phyloP scores from a whole-genome alignment of 805 yeast genomes.

The Kodamaea hsintzibuensis region DNA sequence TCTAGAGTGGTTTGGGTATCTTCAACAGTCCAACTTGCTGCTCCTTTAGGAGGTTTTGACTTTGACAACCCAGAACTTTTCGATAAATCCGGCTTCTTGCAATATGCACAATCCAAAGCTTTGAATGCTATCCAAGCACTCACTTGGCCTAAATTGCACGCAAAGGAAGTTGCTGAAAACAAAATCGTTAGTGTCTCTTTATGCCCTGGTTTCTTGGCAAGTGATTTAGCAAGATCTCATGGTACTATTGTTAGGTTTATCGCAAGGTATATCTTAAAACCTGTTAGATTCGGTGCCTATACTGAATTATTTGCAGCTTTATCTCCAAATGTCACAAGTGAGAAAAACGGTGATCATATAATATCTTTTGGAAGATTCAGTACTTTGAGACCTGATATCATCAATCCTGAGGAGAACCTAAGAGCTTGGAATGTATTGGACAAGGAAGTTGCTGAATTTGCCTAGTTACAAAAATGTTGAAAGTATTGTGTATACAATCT shows the following conservation, averaged over 20 bases:
- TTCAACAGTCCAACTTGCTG: constrained; percentile 35
- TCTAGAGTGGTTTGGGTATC: constrained; percentile 49
- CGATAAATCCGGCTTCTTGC: constrained; percentile 17
- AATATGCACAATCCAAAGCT: constrained; percentile 48
- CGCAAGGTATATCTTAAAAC: constrained; percentile 12
- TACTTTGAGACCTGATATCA: constrained; percentile 36
- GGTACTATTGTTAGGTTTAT: constrained; percentile 7
- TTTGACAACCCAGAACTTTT: constrained; percentile 23
- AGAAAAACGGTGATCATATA: constrained; percentile 35
- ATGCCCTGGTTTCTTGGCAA: constrained; percentile 43
- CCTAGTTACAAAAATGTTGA: neutral
- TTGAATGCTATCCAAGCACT: constrained; percentile 35
- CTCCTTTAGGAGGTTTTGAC: constrained; percentile 33
- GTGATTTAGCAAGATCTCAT: constrained; percentile 34
- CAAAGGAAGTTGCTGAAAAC: constrained; percentile 16
- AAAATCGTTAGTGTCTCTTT: constrained; percentile 33
- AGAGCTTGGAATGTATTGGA: constrained; percentile 38
- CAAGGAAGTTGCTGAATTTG: constrained; percentile 10
- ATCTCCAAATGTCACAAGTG: constrained; percentile 33
- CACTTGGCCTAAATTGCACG: constrained; percentile 33
- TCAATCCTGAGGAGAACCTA: constrained; percentile 32
- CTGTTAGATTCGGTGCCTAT: constrained; percentile 41
- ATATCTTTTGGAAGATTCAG: constrained; percentile 37
- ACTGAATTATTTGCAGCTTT: constrained; percentile 46
- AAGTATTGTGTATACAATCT: no score